A percentile compares a stretch with the other conserved stretches of the same genome.
phyloP scores from a whole-genome alignment of 768 basidiomycete species.

The Rhodotorula toruloides region DNA sequence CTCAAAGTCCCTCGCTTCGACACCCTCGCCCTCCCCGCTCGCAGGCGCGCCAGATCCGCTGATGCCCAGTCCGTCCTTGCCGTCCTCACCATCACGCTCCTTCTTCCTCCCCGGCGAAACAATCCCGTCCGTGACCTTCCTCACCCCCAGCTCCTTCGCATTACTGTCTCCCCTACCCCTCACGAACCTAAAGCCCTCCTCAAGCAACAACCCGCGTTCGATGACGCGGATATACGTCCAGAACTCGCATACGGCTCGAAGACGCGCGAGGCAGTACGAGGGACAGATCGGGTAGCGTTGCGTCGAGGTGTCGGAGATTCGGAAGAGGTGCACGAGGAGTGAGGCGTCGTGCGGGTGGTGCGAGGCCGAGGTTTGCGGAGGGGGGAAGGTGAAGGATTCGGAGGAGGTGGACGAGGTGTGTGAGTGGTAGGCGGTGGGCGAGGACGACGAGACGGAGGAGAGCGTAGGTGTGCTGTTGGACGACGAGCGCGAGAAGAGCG shows the following conservation, averaged over 20 bases:
- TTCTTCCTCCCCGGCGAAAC: too few species aligned
- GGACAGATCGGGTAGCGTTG: slow-evolving; percentile 40
- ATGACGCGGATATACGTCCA: slow-evolving; percentile 42
- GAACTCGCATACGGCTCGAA: slow-evolving; percentile 44
- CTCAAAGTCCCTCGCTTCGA: slow-evolving; percentile 29
- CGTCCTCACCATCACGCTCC: neutral
- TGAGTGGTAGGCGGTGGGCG: neutral
- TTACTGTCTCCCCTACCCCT: neutral
- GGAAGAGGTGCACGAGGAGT: slow-evolving; percentile 42
- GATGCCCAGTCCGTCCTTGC: neutral
- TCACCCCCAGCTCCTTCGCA: neutral
- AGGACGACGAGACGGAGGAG: neutral
- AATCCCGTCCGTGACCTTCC: neutral
- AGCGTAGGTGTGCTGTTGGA: neutral
- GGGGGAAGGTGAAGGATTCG: slow-evolving; percentile 28
- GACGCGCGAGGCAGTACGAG: slow-evolving; percentile 40
- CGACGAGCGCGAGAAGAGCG: slow-evolving; percentile 15
- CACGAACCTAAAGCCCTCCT: slow-evolving; percentile 40
- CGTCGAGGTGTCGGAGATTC: slow-evolving; percentile 27
- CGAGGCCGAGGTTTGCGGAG: neutral
- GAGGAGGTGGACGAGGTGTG: slow-evolving; percentile 9
- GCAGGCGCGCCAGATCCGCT: neutral
- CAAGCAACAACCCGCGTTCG: slow-evolving; percentile 39
- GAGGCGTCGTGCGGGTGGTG: slow-evolving; percentile 30
- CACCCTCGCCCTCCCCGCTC: neutral